phyloP scores from a whole-genome alignment of 1,139 yeast species.

The Nakaseomyces uthaithaninus region DNA sequence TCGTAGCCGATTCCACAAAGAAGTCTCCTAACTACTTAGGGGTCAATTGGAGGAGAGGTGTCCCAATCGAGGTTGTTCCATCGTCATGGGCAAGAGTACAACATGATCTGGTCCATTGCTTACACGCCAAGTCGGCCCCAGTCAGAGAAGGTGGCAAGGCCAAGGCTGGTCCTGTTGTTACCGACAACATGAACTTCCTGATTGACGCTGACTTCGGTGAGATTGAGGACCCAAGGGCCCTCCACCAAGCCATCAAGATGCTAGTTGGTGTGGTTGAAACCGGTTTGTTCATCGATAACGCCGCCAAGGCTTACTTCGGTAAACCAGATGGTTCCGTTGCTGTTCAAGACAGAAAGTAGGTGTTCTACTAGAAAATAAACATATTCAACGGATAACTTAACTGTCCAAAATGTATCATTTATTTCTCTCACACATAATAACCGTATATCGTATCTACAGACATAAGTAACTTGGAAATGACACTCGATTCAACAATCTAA shows the following conservation, averaged over 20 bases:
- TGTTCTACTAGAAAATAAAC: not conserved
- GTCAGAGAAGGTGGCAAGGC: slow-evolving; percentile 84
- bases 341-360: slow-evolving; percentile 18
- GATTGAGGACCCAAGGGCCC: slow-evolving; percentile 48
- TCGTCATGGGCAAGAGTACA: slow-evolving; percentile 73
- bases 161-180: slow-evolving; percentile 97
- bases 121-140: slow-evolving; percentile 49
- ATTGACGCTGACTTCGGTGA: slow-evolving; percentile 91
- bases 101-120: slow-evolving; percentile 42
- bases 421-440: too few species aligned
- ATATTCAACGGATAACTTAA: not conserved
- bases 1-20: slow-evolving; percentile 92
- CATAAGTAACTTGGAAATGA: too few species aligned
- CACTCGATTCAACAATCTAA: too few species aligned
- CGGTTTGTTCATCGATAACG: slow-evolving; percentile 70
- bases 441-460: too few species aligned
- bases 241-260: slow-evolving; percentile 60
- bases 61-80: slow-evolving; percentile 94
- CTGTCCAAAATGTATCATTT: too few species aligned
- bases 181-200: slow-evolving; percentile 90
- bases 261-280: slow-evolving; percentile 96
- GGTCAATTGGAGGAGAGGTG: slow-evolving; percentile 76
- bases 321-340: slow-evolving; percentile 61
- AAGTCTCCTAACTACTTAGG: slow-evolving; percentile 61
- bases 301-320: slow-evolving; percentile 81